A percentile compares a stretch with the other conserved stretches of the same genome.
These are phyloP conservation scores for Diutina neorugosa DNA, from an alignment of 1,139 yeast species.

Conservation along the genomic window DNA sequence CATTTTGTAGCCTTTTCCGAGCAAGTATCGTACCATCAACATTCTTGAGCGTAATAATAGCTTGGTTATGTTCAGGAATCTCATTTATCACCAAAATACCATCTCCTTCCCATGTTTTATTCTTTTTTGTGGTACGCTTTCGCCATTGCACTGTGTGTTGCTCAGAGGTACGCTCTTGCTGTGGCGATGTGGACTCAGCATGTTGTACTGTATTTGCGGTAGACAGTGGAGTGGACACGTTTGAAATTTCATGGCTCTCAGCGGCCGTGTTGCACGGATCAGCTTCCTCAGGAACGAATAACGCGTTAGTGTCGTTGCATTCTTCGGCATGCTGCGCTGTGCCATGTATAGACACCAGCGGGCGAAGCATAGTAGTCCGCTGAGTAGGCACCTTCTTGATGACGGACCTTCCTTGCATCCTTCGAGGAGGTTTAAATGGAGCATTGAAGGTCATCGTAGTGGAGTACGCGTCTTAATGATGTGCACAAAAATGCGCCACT, in stretches of 20 bases:
- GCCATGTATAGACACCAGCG: background rate
- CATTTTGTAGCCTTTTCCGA: slow-evolving; percentile 9
- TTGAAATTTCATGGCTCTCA: background rate
- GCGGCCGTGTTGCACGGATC: background rate
- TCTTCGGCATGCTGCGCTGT: background rate
- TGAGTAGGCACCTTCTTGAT: background rate
- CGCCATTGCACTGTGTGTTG: slow-evolving; percentile 48
- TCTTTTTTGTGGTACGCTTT: slow-evolving; percentile 60
- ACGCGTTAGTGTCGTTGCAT: background rate
- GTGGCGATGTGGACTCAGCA: background rate
- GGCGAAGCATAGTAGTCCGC: background rate
- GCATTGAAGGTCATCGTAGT: slow-evolving; percentile 11
- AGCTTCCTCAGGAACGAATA: background rate
- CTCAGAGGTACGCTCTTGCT: background rate
- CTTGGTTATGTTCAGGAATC: background rate
- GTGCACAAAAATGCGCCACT: background rate
- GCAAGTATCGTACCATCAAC: background rate
- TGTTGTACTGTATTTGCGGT: background rate
- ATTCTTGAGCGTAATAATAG: background rate
- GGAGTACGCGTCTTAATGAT: background rate
- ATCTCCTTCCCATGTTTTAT: slow-evolving; percentile 95
- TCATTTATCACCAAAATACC: slow-evolving; percentile 34
- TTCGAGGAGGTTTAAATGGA: slow-evolving; percentile 27
- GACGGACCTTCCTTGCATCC: slow-evolving; percentile 5
- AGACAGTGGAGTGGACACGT: background rate